A percentile compares a stretch with the other conserved stretches of the same genome.
Conservation (phyloP, 768 basidiomycete species). For the Auriscalpium vulgare region DNA sequence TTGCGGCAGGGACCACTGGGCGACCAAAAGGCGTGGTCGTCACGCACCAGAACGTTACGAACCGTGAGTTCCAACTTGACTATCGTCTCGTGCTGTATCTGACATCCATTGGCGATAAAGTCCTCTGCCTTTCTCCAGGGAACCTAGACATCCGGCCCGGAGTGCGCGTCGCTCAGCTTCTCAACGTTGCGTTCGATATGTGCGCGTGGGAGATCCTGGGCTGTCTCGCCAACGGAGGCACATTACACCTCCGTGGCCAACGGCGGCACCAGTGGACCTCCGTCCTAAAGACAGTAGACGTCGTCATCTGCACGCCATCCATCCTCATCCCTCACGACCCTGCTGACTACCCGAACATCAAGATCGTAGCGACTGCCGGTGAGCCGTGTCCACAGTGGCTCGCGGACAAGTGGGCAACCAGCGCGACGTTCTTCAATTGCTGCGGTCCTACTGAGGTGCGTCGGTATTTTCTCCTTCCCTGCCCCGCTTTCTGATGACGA, state of each 20-base stretch:
- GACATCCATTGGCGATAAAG: slow-evolving; percentile 17
- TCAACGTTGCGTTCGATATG: slow-evolving; percentile 65
- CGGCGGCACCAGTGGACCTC: slow-evolving; percentile 40
- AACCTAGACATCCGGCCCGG: slow-evolving; percentile 52
- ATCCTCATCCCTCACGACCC: slow-evolving; percentile 44
- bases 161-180: slow-evolving; percentile 46
- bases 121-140: slow-evolving; percentile 40
- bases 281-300: slow-evolving; percentile 41
- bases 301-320: slow-evolving; percentile 47
- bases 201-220: slow-evolving; percentile 56
- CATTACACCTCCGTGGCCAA: slow-evolving; percentile 45
- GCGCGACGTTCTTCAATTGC: slow-evolving; percentile 28
- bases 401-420: slow-evolving; percentile 36
- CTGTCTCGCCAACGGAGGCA: slow-evolving; percentile 42
- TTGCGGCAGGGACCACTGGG: slow-evolving; percentile 40
- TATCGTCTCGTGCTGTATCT: too few species aligned
- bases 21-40: slow-evolving; percentile 56
- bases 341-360: slow-evolving; percentile 45
- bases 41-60: slow-evolving; percentile 48
- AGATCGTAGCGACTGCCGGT: slow-evolving; percentile 47
- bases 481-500: not conserved
- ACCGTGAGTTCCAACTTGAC: slow-evolving; percentile 31
- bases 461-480: not conserved
- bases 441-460: slow-evolving; percentile 51
- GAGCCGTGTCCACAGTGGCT: slow-evolving; percentile 47